These are phyloP conservation scores for Terfezia boudieri DNA, from an alignment of 495 filamentous ascomycete genomes.

Conservation along the genomic window DNA sequence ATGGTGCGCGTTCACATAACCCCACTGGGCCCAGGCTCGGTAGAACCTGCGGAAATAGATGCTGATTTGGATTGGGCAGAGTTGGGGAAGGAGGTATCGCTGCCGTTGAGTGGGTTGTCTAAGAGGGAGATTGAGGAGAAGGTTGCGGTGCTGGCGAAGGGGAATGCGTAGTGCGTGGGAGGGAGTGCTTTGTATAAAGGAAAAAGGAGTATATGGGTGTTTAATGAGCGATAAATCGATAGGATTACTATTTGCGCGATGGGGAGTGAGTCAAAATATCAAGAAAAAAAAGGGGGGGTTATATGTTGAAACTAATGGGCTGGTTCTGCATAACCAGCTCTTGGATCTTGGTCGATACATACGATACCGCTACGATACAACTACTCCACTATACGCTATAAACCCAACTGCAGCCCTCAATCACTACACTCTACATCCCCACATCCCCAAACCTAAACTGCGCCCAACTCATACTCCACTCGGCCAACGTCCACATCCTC, in stretches of 20 bases:
- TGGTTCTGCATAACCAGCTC: too few species aligned
- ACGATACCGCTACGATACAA: too few species aligned
- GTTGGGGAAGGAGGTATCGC: conserved; percentile 70
- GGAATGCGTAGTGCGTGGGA: conserved; percentile 4
- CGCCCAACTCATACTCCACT: conserved; percentile 50
- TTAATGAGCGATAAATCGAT: too few species aligned
- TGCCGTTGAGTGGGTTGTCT: conserved; percentile 63
- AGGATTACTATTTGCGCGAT: too few species aligned
- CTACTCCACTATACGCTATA: too few species aligned
- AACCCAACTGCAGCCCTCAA: too few species aligned
- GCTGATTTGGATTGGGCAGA: conserved; percentile 27
- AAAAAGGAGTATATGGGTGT: too few species aligned
- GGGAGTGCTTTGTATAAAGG: not conserved
- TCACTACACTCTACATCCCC: too few species aligned
- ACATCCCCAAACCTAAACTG: conserved; percentile 54
- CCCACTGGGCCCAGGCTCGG: not conserved
- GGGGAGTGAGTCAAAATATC: too few species aligned
- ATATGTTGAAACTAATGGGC: too few species aligned
- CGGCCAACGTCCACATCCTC: conserved; percentile 40
- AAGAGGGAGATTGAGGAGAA: conserved; percentile 85
- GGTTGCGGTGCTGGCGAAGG: conserved; percentile 62
- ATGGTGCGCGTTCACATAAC: conserved; percentile 36
- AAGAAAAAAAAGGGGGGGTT: too few species aligned
- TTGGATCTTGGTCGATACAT: too few species aligned
- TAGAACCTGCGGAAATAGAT: not conserved